A percentile compares a stretch with the other conserved stretches of the same genome.
Evolutionary conservation across 2,329 filamentous ascomycete genomes (phyloP).

Genomic region (Neoarthrinium moseri): DNA sequence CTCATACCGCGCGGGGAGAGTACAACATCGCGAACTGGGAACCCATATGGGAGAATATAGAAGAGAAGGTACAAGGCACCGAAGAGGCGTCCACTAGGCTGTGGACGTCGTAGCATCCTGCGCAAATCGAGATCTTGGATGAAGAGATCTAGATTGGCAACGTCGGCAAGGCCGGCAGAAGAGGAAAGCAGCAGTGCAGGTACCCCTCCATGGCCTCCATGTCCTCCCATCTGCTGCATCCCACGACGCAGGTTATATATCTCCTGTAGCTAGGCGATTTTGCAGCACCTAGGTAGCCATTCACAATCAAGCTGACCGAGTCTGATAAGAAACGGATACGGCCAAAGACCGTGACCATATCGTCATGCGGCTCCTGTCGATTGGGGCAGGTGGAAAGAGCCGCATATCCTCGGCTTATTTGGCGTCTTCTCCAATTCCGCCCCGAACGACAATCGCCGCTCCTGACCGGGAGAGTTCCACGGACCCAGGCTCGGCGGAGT

Average conservation of each 20-base stretch:
- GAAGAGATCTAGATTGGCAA: not conserved
- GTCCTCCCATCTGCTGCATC: not conserved
- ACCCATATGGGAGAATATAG: too few relatives aligned
- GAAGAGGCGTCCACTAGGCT: too few relatives aligned
- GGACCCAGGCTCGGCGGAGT: too few relatives aligned
- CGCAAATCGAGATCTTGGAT: conserved; percentile 1
- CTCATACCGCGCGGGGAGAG: too few relatives aligned
- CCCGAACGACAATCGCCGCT: not conserved
- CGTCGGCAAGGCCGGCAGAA: conserved; percentile 2
- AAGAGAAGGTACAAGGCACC: too few relatives aligned
- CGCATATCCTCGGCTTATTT: conserved; percentile 14
- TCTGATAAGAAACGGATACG: not conserved
- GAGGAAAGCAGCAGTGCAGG: not conserved
- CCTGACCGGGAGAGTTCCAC: too few relatives aligned
- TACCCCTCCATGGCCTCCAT: not conserved
- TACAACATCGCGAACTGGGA: too few relatives aligned
- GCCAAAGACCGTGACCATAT: conserved; percentile 2
- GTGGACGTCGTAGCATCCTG: too few relatives aligned
- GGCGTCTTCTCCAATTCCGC: conserved; percentile 10
- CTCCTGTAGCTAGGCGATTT: too few relatives aligned
- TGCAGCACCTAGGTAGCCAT: not conserved
- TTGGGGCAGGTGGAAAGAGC: conserved; percentile 14
- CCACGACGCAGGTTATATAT: too few relatives aligned
- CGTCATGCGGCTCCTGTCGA: conserved; percentile 4
- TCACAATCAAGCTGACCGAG: not conserved